Base-by-base conservation (phyloP, 768 basidiomycete genomes). In the Kwoniella sp. region DNA sequence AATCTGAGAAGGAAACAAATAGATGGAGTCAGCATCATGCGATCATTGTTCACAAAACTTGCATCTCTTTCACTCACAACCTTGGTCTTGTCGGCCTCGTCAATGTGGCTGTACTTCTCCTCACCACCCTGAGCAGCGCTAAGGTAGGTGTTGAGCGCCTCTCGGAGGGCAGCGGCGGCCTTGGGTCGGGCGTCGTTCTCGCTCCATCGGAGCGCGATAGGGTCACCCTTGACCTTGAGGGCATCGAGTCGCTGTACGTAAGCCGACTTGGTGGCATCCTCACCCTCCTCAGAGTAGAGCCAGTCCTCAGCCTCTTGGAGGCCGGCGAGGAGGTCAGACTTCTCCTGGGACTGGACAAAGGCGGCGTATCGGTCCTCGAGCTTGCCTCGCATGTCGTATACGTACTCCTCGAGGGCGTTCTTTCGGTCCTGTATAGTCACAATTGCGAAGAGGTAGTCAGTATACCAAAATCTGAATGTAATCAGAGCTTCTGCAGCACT, bases 361-460 rank as follows among this genome's bases (percentile, higher is more conserved):
- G 86, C 54, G 20, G 88, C 88, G 76, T 91, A 96, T 56, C 90
- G 87, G 53, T 89, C 91, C 38, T 97, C 94, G 66, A 99, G 86
- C 84, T 96, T 95, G 82, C 87, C 84, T 41, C 93, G 90, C 76
- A 86, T 93, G 81, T 98, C 95, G 83, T 97, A 97, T 63, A 98
- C 90, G 84, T 95, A 97, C 83, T 98, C 96, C 83, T 99, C 95
- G 15, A 99, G 88, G 3, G 94, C 93, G 79, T 99, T 99, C 84
- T 97, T 99, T 82, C 91, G 88, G 82, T 98, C 91, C 92, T 95
- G 61, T 25, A 45, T n/a, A 17, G 45, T 58, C 57, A 48, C n/a
- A 26, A 58, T 12, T 11, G 5, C 34, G 7, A 37, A 37, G 13
- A 5, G 13, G 34, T 37, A 37, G 13, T 37, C 34, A 37, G 34